phyloP scores from a whole-genome alignment of 306 rosid species.

The Ochetophila trinervis region DNA sequence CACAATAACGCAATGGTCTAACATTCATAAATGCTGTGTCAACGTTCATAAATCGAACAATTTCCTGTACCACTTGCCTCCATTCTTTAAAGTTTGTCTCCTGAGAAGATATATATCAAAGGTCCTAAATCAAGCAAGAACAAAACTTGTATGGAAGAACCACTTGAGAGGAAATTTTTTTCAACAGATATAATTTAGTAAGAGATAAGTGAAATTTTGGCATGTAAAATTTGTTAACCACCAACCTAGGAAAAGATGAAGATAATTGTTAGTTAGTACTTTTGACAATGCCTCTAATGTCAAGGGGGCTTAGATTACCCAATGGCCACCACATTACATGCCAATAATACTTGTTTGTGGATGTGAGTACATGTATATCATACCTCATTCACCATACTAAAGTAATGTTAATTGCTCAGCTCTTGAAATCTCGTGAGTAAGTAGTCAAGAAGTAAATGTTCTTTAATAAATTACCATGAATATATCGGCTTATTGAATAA shows the following conservation, averaged over 20 bases:
- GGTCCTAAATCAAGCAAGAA: constrained; percentile 29
- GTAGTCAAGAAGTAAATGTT: neutral
- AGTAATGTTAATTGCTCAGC: too few species aligned
- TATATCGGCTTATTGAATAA: too few species aligned
- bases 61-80: constrained; percentile 95
- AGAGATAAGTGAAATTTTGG: neutral
- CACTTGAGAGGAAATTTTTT: neutral
- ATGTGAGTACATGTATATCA: too few species aligned
- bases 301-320: too few species aligned
- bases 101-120: constrained; percentile 48
- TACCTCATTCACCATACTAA: too few species aligned
- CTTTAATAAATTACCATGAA: neutral
- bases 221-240: too few species aligned
- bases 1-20: constrained; percentile 82
- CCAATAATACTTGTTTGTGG: too few species aligned
- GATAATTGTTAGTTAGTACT: too few species aligned
- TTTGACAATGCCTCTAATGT: too few species aligned
- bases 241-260: too few species aligned
- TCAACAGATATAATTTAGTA: neutral
- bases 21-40: constrained; percentile 59
- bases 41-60: constrained; percentile 71
- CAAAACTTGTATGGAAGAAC: constrained; percentile 1
- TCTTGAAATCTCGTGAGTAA: neutral
- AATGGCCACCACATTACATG: too few species aligned
- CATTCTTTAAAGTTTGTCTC: constrained; percentile 90